phyloP scores from a whole-genome alignment of 768 basidiomycete species.

The Sporobolomyces phaffii region DNA sequence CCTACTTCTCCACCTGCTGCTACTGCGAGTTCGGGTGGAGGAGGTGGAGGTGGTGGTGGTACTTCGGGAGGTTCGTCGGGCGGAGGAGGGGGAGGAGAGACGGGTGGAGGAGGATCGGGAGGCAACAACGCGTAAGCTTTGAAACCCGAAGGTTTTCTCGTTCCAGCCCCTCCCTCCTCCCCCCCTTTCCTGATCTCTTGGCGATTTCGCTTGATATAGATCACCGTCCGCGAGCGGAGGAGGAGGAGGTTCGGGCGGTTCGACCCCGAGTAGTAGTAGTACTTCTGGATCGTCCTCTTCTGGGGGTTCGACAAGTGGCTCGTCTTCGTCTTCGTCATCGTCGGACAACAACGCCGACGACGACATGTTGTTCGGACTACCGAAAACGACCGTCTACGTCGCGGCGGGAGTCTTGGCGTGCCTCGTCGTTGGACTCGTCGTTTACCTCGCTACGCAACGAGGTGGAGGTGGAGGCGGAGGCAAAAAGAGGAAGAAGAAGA shows the following conservation, averaged over 20 bases:
- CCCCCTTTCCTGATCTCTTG: no score
- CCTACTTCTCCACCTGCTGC: no score
- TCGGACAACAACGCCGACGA: neutral
- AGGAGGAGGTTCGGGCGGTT: neutral
- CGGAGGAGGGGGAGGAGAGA: neutral
- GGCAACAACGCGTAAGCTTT: no score
- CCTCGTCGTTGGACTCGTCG: neutral
- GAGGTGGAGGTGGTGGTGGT: neutral
- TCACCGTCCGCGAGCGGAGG: neutral
- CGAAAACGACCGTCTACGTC: neutral
- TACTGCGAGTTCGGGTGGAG: neutral
- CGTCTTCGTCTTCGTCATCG: neutral
- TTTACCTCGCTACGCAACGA: neutral
- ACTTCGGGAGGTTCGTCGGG: neutral
- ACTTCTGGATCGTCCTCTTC: neutral
- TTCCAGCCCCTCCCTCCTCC: no score
- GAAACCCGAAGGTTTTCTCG: no score
- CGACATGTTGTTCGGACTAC: constrained; percentile 11
- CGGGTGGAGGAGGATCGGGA: no score
- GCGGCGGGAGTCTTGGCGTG: neutral
- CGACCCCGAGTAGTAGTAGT: neutral
- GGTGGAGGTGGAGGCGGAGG: no score
- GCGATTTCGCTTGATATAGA: no score
- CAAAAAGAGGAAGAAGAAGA: neutral
- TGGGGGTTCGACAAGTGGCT: neutral